Evolutionary conservation across 306 rosid species (phyloP), one percentile per base, ranked within the genome.

Genomic region (Acacia crassicarpa): DNA sequence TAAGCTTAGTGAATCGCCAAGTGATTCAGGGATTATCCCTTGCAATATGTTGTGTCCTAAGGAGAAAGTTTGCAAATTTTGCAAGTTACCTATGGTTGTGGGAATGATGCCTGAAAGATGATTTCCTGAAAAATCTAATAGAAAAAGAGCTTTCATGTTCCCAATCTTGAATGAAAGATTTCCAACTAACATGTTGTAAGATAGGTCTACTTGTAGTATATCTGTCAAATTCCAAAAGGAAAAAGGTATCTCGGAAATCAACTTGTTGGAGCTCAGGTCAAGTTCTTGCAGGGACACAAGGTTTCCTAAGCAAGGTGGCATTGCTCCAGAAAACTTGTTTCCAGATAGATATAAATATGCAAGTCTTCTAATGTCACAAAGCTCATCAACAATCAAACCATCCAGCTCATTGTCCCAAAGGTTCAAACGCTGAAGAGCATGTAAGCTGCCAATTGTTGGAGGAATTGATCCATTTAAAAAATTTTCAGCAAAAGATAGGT

Each of bases 281-380:
- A 85, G 41, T 6, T 23, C 11, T 41, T 80, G 78, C 32, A 85
- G 38, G 38, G n/a, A n/a, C 27, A 61, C 7, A 14, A 85, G 78
- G 59, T 67, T 68, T 33, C 62, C 83, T 27, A 85, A 56, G 58
- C 88, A 78, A 14, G 68, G 0, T 2, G 85, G 85, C 3, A 85
- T 5, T 8, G 48, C 15, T 56, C 85, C 83, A 44, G 58, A 74
- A 17, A 85, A 72, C 5, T 23, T 67, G 30, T 85, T 85, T 4
- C 43, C 30, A n/a, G 6, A 9, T 23, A 84, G 45, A 15, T 20
- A 1, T 30, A 62, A 27, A 22, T 14, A 80, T 27, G 43, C 35
- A 46, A 81, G 25, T 12, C 17, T 66, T 15, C 15, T 27, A 2
- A 85, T 58, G 1, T 72, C 80, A 73, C 88, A 85, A 6, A 85